Percentiles rank a stretch among this genome's conserved stretches.
These are phyloP conservation scores for Apiospora marii DNA, from an alignment of 2,329 filamentous ascomycete genomes.

Conservation along the genomic window DNA sequence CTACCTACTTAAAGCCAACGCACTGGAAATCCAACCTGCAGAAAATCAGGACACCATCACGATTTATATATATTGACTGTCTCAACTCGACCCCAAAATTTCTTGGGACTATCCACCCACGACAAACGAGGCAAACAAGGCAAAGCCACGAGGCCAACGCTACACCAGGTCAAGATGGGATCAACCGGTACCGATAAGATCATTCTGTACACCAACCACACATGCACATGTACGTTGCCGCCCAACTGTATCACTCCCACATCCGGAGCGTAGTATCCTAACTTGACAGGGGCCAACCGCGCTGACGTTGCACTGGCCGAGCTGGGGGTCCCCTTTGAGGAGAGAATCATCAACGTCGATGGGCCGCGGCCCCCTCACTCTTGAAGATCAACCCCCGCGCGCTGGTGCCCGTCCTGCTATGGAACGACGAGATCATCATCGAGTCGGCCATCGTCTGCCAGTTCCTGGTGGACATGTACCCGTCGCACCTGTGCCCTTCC, in stretches of 20 bases:
- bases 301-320: slow-evolving; percentile 27
- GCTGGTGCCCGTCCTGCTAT: slow-evolving; percentile 27
- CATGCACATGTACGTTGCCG: slow-evolving; percentile 28
- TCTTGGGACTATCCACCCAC: not conserved
- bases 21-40: not conserved
- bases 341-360: slow-evolving; percentile 29
- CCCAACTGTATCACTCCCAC: not conserved
- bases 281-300: slow-evolving; percentile 28
- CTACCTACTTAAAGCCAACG: slow-evolving; percentile 16
- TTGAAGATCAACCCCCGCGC: slow-evolving; percentile 29
- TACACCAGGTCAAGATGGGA: slow-evolving; percentile 15
- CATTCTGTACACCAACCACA: slow-evolving; percentile 29
- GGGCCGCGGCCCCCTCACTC: slow-evolving; percentile 27
- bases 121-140: not conserved
- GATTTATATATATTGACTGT: not conserved
- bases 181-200: slow-evolving; percentile 24
- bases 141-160: too few relatives aligned
- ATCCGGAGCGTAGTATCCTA: not conserved
- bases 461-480: slow-evolving; percentile 27
- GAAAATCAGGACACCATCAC: slow-evolving; percentile 9
- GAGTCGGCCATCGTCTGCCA: slow-evolving; percentile 30
- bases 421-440: slow-evolving; percentile 25
- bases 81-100: not conserved
- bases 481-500: slow-evolving; percentile 28
- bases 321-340: slow-evolving; percentile 27